Conservation (phyloP, 306 rosid species). For the Parietaria judaica region DNA sequence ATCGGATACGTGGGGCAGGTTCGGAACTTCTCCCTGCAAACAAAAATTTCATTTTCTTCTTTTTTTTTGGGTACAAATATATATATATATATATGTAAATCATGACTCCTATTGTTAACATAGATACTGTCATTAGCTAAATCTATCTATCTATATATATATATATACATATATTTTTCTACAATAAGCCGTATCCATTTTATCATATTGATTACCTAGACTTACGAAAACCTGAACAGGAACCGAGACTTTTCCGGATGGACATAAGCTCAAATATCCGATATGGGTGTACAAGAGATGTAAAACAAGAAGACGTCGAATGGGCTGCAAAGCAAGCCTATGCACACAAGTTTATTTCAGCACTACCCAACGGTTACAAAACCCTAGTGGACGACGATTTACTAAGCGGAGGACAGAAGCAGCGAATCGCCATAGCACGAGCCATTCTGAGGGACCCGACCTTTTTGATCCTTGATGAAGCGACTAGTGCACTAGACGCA, state of each 20-base stretch:
- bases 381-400: constrained; percentile 89
- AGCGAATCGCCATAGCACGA: constrained; percentile 89
- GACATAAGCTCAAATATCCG: constrained; percentile 79
- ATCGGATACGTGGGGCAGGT: constrained; percentile 97
- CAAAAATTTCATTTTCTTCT: too few species aligned
- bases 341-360: constrained; percentile 79
- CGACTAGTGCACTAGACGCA: constrained; percentile 95
- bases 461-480: constrained; percentile 90
- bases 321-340: constrained; percentile 96
- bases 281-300: constrained; percentile 70
- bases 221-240: constrained; percentile 42
- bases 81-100: too few species aligned
- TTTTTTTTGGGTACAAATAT: too few species aligned
- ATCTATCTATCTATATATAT: too few species aligned
- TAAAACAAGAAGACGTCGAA: constrained; percentile 64
- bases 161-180: too few species aligned
- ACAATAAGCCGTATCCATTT: too few species aligned
- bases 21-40: constrained; percentile 17
- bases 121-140: too few species aligned
- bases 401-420: constrained; percentile 96
- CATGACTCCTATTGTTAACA: too few species aligned
- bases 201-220: constrained; percentile 1
- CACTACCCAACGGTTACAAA: constrained; percentile 76
- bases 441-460: constrained; percentile 93
- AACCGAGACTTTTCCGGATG: constrained; percentile 85